Conservation (phyloP, 192 early-diverging fungal species). For the Geranomyces variabilis region DNA sequence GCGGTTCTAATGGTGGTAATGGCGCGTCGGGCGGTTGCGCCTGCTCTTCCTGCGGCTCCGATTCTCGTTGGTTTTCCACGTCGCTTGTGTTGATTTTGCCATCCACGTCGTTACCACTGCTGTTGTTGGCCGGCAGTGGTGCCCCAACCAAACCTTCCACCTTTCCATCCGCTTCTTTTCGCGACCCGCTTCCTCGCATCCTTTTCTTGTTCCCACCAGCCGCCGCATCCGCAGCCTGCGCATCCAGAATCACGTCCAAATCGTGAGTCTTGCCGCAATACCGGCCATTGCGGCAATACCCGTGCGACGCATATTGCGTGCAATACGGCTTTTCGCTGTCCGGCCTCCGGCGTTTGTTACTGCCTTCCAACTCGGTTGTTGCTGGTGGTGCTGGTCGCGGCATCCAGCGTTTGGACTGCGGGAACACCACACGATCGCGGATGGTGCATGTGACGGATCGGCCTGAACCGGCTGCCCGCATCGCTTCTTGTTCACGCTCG, state of each 20-base stretch:
- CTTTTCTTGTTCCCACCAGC: background rate
- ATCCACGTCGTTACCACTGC: too few relatives aligned
- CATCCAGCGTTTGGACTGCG: background rate
- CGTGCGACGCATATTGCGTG: conserved; percentile 83
- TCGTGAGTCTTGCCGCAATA: conserved; percentile 79
- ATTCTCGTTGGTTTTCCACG: background rate
- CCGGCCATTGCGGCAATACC: conserved; percentile 73
- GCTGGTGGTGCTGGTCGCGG: background rate
- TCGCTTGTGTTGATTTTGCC: too few relatives aligned
- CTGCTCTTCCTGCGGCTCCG: background rate
- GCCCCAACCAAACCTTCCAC: too few relatives aligned
- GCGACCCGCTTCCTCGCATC: background rate
- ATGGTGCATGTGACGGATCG: conserved; percentile 28
- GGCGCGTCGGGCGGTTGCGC: conserved; percentile 12
- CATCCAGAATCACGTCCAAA: conserved; percentile 85
- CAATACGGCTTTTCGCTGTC: conserved; percentile 64
- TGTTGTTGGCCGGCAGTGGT: too few relatives aligned
- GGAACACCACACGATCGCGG: conserved; percentile 22
- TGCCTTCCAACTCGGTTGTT: background rate
- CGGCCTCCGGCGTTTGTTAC: background rate
- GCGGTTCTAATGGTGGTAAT: background rate
- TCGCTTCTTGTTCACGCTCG: conserved; percentile 34
- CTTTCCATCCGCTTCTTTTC: background rate
- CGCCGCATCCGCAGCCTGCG: background rate
- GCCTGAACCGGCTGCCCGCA: background rate